Conservation (phyloP, 1,139 yeast genomes). For the Magnusiomyces sp. region DNA sequence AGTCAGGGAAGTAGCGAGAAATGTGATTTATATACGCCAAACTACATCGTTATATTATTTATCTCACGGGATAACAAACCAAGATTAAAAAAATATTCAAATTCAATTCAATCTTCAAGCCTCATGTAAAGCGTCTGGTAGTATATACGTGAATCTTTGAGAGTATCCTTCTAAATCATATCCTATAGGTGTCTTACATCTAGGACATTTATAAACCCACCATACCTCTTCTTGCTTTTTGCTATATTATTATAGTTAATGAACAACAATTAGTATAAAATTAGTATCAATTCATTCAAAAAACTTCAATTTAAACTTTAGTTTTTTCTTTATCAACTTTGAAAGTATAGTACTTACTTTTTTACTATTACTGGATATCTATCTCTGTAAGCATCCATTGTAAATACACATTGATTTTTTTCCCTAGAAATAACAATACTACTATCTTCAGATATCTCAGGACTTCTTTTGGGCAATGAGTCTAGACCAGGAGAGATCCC, state of each 20-base stretch:
- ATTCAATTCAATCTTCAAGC: neutral
- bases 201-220: slow-evolving; percentile 13
- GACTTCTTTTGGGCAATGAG: slow-evolving; percentile 6
- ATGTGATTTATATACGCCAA: too few relatives aligned
- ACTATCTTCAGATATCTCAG: neutral
- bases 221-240: slow-evolving; percentile 6
- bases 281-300: too few relatives aligned
- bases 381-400: slow-evolving; percentile 9
- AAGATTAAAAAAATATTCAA: too few relatives aligned
- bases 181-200: slow-evolving; percentile 13
- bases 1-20: too few relatives aligned
- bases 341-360: slow-evolving; percentile 6
- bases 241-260: neutral
- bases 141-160: slow-evolving; percentile 7
- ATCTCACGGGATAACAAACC: too few relatives aligned
- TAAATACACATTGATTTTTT: slow-evolving; percentile 7
- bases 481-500: slow-evolving; percentile 8
- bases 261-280: neutral
- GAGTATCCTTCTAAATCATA: slow-evolving; percentile 9
- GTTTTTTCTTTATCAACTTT: too few relatives aligned
- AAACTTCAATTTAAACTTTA: neutral
- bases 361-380: slow-evolving; percentile 4
- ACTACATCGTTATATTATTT: too few relatives aligned
- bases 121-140: slow-evolving; percentile 4
- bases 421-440: slow-evolving; percentile 9